Conservation (phyloP, 768 basidiomycete genomes). For the Lactarius pseudohatsudake region DNA sequence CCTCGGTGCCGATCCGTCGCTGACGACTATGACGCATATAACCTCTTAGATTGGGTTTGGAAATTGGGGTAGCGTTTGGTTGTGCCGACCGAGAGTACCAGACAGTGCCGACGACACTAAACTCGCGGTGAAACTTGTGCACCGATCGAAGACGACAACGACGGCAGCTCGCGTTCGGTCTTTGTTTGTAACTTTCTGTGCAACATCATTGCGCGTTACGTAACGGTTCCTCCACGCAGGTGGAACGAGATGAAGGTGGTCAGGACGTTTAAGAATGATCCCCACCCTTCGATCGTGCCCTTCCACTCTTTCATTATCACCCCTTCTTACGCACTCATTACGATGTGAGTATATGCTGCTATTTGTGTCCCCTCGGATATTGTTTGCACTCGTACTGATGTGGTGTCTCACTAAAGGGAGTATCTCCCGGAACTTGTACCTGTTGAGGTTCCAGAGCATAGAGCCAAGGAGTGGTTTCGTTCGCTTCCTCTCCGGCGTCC, state of each 20-base stretch:
- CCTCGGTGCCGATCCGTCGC: slow-evolving; percentile 11
- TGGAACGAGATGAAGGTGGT: slow-evolving; percentile 99
- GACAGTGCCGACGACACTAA: slow-evolving; percentile 45
- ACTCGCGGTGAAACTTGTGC: slow-evolving; percentile 92
- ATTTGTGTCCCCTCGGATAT: not conserved
- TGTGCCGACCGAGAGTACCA: slow-evolving; percentile 62
- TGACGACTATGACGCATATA: slow-evolving; percentile 11
- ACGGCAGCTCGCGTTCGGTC: slow-evolving; percentile 89
- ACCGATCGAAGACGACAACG: slow-evolving; percentile 74
- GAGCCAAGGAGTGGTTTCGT: slow-evolving; percentile 79
- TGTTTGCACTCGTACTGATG: slow-evolving; percentile 6
- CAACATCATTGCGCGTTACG: slow-evolving; percentile 1
- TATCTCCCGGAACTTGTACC: slow-evolving; percentile 84
- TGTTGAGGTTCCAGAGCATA: slow-evolving; percentile 79
- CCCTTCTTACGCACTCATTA: slow-evolving; percentile 84
- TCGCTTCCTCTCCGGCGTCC: slow-evolving; percentile 81
- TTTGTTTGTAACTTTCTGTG: slow-evolving; percentile 51
- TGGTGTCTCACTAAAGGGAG: slow-evolving; percentile 55
- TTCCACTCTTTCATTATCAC: slow-evolving; percentile 96
- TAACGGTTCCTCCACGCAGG: slow-evolving; percentile 40
- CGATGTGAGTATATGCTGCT: slow-evolving; percentile 62
- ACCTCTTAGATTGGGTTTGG: slow-evolving; percentile 74
- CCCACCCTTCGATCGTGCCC: slow-evolving; percentile 88
- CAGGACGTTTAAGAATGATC: slow-evolving; percentile 74
- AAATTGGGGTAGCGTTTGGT: slow-evolving; percentile 93